Evolutionary conservation across 768 basidiomycete genomes (phyloP), one percentile per base, ranked within the genome.

Genomic region (Boletus rex-veris): DNA sequence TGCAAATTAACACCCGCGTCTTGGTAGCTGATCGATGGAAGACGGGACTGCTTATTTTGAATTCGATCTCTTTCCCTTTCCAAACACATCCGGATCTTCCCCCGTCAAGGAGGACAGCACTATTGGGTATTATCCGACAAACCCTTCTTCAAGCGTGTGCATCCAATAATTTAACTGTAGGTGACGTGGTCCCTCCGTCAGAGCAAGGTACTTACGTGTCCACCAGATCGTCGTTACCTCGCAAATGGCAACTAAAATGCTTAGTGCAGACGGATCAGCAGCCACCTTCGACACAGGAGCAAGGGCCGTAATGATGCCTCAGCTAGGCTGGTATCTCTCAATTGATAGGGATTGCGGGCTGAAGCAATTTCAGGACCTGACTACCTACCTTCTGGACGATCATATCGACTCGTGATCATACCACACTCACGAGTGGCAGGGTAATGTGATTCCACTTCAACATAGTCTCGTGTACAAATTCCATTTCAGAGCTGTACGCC

Each of bases 161-260:
- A 28, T 66, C 77, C 8, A 73, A 73, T 45, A 75, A 74, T 42
- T 51, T 86, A 48, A 78, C 83, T 19, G 86, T 85, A 61, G 52
- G 70, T 54, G 40, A 46, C 42, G 35, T 48, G 8, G 33, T 50
- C 49, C 46, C 14, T 16, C 30, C 43, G 24, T 52, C 49, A 31
- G 42, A 36, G 43, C 16, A 50, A 44, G 42, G 28, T 35, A 31
- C 50, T 55, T 59, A 43, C 50, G 58, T 48, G 28, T 31, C 26
- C 31, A 44, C 50, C 48, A 82, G 81, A 70, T 80, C 43, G 74
- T 88, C 43, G 73, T 78, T 33, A 88, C 86, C 3, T 83, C 83
- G 21, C 87, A 90, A 64, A 73, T 90, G 58, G 77, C 84, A 14
- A 89, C 84, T 0, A 90, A 85, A 63, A 71, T 88, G 59, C 66